Base-by-base conservation (phyloP, 768 basidiomycete species). In the Harrya chromipes region DNA sequence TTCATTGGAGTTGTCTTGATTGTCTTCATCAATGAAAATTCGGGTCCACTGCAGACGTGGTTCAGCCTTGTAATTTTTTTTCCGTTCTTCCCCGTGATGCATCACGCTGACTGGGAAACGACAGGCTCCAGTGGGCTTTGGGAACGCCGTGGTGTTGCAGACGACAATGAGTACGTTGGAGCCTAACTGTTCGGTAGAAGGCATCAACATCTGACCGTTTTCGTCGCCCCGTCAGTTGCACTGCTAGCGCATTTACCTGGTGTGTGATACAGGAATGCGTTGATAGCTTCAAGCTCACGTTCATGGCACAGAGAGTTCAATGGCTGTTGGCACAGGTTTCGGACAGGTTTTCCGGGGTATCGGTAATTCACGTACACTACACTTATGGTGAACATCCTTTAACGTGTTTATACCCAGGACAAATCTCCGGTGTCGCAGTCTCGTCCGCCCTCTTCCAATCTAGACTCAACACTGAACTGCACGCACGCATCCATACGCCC, bases 121-220 rank as follows among this genome's bases (percentile, higher is more conserved):
- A 43, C 21, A 84, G 82, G 71, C 83, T n/a, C 82, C 83, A 0
- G 52, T 83, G 2, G 83, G 83, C 13, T 83, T 84, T 53, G 83
- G 83, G 6, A 84, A 83, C 47, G 82, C 82, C 0, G 76, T 83
- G 4, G 83, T 84, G 0, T 59, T 83, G 20, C 83, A 84, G 53
- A 84, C 83, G 7, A 78, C 74, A 63, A 63, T 80, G 35, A 77
- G 82, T 83, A 59, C 43, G 77, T 57, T 16, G 12, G 16, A 26
- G 17, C 42, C 33, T n/a, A 14, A 4, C 36, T 45, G n/a, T 43
- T 40, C n/a, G 34, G 43, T 50, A 16, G 17, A 36, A 40, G 13
- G 6, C 14, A 41, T 47, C 40, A 38, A 10, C 5, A 1, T 17
- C 12, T 65, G 42, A 58, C 39, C 1, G 19, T 23, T 29, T 35